A percentile compares a stretch with the other conserved stretches of the same genome.
Conservation (phyloP, 2,329 filamentous ascomycete genomes). For the Catunica adiposa region DNA sequence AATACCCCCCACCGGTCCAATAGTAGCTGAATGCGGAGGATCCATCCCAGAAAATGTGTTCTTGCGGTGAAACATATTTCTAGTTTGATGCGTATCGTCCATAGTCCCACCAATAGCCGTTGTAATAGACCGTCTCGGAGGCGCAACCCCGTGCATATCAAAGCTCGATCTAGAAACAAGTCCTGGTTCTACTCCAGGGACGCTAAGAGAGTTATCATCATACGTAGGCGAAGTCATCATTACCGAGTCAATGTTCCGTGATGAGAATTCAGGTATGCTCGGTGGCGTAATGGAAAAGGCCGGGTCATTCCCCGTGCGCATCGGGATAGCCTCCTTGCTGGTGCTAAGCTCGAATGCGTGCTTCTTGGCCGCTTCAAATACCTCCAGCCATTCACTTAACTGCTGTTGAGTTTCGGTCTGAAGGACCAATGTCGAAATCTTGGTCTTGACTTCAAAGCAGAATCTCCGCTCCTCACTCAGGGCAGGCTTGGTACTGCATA, state of each 20-base stretch:
- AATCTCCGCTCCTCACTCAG: slow-evolving; percentile 87
- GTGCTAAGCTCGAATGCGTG: slow-evolving; percentile 67
- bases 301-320: slow-evolving; percentile 41
- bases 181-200: slow-evolving; percentile 25
- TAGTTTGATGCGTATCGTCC: slow-evolving; percentile 5
- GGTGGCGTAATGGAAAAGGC: slow-evolving; percentile 89
- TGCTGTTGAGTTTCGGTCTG: slow-evolving; percentile 87
- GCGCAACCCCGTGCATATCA: slow-evolving; percentile 39
- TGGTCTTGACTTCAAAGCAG: slow-evolving; percentile 97
- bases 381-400: slow-evolving; percentile 84
- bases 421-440: slow-evolving; percentile 73
- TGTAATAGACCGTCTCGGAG: slow-evolving; percentile 40
- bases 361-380: slow-evolving; percentile 88
- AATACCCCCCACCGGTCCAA: slow-evolving; percentile 43
- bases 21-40: background rate
- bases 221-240: slow-evolving; percentile 23
- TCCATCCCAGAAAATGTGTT: slow-evolving; percentile 36
- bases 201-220: slow-evolving; percentile 23
- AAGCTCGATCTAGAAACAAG: slow-evolving; percentile 49
- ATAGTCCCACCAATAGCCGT: slow-evolving; percentile 23
- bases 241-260: slow-evolving; percentile 55
- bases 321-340: slow-evolving; percentile 30
- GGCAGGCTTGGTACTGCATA: slow-evolving; percentile 83
- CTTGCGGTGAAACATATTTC: slow-evolving; percentile 84
- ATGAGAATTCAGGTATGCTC: slow-evolving; percentile 77